Evolutionary conservation across 1,284 basidiomycete genomes (phyloP).

Genomic region (Butyriboletus pseudospeciosus): DNA sequence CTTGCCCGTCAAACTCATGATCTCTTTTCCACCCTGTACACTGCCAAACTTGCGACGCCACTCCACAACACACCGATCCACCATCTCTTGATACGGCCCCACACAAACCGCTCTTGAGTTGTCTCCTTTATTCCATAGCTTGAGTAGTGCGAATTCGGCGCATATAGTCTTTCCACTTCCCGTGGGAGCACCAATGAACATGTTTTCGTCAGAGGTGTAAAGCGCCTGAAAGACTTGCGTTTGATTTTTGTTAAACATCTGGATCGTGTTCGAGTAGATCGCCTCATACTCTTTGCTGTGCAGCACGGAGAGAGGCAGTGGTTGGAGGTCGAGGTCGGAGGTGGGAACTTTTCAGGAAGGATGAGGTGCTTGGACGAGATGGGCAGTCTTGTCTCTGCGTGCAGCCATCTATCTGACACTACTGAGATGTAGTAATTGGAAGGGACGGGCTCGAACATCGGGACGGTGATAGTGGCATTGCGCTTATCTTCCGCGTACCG

Average conservation of each 20-base stretch:
- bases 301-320: slow-evolving; percentile 84
- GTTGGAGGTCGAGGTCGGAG: slow-evolving; percentile 93
- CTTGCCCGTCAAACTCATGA: slow-evolving; percentile 91
- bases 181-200: slow-evolving; percentile 93
- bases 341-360: slow-evolving; percentile 94
- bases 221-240: slow-evolving; percentile 98
- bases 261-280: slow-evolving; percentile 75
- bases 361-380: slow-evolving; percentile 99
- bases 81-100: slow-evolving; percentile 96
- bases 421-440: slow-evolving; percentile 98
- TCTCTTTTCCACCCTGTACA: slow-evolving; percentile 86
- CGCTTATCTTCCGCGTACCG: too few species aligned
- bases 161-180: slow-evolving; percentile 98
- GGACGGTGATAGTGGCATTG: slow-evolving; percentile 82
- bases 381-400: slow-evolving; percentile 90
- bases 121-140: slow-evolving; percentile 89
- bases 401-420: slow-evolving; percentile 93
- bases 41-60: slow-evolving; percentile 85
- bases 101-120: slow-evolving; percentile 90
- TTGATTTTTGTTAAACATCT: slow-evolving; percentile 97
- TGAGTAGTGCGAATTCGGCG: slow-evolving; percentile 91
- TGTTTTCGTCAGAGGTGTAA: slow-evolving; percentile 94
- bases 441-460: slow-evolving; percentile 95
- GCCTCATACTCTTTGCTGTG: slow-evolving; percentile 89
- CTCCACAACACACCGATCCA: slow-evolving; percentile 82